Evolutionary conservation across 352 stramenopile genomes (phyloP), one percentile per base, ranked within the genome.

Genomic region (Globisporangium polare): DNA sequence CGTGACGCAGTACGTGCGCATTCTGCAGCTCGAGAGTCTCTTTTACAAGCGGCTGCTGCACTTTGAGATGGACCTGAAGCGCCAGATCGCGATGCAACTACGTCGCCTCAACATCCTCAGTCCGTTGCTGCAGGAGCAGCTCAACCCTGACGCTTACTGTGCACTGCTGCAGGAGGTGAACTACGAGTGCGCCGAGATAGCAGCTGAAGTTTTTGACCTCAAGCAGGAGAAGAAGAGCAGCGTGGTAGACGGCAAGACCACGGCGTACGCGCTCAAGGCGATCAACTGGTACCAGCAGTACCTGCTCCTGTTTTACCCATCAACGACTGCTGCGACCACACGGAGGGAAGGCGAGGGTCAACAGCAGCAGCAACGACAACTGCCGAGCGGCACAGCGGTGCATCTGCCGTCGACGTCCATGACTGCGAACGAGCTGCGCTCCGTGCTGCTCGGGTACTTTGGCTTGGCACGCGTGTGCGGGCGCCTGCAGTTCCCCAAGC

Each of bases 251-350:
- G 58, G 66, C 31, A 88, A 87, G 60, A 63, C 78, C 5, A 80
- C 67, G 20, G 50, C 59, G 55, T 90, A 89, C 51, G 69, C 67
- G 5, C 64, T 90, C 66, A 85, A 90, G 62, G 76, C 80, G 7
- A 69, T 90, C 27, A 71, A 83, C 51, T 90, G 76, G 58, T 90
- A 89, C 63, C 77, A 89, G 60, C 73, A 86, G 60, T 92, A 88
- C 33, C 50, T 92, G 10, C 67, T 77, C 46, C 66, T 90, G 13
- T 92, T 90, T 50, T 92, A 90, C 58, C 65, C 73, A 3, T 58
- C 29, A 33, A n/a, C 61, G 0, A 43, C 53, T 26, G 45, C 67
- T 26, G 1, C 15, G 46, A 50, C 0, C 41, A 62, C 2, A 35
- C 41, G 5, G 64, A 53, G 13, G 37, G 47, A 31, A 24, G 26